Evolutionary conservation across 2,329 filamentous ascomycete genomes (phyloP), one percentile per base, ranked within the genome.

Genomic region (Aureobasidium musti): DNA sequence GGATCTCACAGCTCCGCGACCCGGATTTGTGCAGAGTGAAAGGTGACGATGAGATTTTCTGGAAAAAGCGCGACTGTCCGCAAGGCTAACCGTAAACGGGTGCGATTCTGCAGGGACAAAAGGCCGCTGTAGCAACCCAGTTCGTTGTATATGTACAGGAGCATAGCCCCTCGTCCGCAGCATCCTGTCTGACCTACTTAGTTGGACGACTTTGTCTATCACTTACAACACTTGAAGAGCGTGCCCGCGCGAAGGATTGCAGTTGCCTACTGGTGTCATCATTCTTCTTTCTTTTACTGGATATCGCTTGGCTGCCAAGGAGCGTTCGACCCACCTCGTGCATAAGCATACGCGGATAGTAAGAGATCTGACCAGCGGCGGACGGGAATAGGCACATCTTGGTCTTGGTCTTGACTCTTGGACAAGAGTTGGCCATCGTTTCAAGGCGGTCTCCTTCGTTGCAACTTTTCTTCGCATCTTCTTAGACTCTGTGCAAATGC

Each of bases 71-170:
- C 60, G 60, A 63, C 30, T n/a, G 21, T n/a, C 59, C 60, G 60
- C 60, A 63, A 53, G 60, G 35, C 60, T 53, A 63, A 43, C 60
- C 60, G 37, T n/a, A 63, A 52, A 8, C 47, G 60, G 54, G n/a
- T 19, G 52, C 19, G 13, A 23, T 41, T 19, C 47, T 53, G 60
- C 60, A 63, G 60, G 60, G 60, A 63, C 60, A 63, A 53, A 53
- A 63, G 60, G 47, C 60, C 60, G 60, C 60, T 63, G 60, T 53
- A 63, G 60, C 60, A 63, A 63, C 45, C 33, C 47, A 53, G 13
- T 63, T 21, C 13, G 30, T 52, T 63, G 60, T 63, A 63, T 53
- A 63, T 63, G 60, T 63, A 63, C 60, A 13, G 2, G 45, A 21
- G 45, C 47, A 63, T 53, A 63, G 60, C 60, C 60, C 59, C 60